Percentiles rank a stretch among this genome's conserved stretches.
phyloP scores from a whole-genome alignment of 148 eudicot species.

The Silene uniflora region DNA sequence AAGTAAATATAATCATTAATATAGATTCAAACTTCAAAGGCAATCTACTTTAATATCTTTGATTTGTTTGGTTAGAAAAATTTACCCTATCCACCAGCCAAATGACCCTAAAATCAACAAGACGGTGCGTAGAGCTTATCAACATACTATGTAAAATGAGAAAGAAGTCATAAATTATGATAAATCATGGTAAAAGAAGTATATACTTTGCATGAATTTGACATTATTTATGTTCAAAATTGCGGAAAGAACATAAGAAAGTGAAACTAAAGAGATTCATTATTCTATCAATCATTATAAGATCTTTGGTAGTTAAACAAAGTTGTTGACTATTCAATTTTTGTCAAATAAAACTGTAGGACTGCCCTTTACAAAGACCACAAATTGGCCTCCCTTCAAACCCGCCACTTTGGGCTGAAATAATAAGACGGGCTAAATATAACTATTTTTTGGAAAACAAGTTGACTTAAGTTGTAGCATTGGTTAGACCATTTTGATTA shows the following conservation, averaged over 20 bases:
- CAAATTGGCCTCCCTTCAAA: too few species aligned
- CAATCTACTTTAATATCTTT: constrained; percentile 1
- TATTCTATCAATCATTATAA: constrained; percentile 22
- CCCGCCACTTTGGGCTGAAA: too few species aligned
- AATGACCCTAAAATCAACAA: background rate
- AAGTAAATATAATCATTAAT: background rate
- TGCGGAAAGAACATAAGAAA: constrained; percentile 16
- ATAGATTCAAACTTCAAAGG: background rate
- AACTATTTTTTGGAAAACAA: too few species aligned
- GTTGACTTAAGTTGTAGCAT: too few species aligned
- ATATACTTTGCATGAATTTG: constrained; percentile 7
- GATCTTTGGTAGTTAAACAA: constrained; percentile 23
- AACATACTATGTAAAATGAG: constrained; percentile 1
- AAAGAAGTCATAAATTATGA: background rate
- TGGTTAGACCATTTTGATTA: too few species aligned
- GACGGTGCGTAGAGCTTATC: constrained; percentile 14
- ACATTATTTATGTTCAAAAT: constrained; percentile 18
- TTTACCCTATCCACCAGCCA: background rate
- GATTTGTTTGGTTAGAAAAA: background rate
- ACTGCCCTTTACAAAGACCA: constrained; percentile 6
- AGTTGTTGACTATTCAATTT: constrained; percentile 1
- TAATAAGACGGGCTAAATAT: too few species aligned
- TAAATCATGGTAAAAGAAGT: constrained; percentile 2
- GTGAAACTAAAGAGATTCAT: constrained; percentile 9
- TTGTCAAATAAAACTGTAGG: constrained; percentile 18